phyloP scores from a whole-genome alignment of 768 basidiomycete species.

The Podaxis sp. region DNA sequence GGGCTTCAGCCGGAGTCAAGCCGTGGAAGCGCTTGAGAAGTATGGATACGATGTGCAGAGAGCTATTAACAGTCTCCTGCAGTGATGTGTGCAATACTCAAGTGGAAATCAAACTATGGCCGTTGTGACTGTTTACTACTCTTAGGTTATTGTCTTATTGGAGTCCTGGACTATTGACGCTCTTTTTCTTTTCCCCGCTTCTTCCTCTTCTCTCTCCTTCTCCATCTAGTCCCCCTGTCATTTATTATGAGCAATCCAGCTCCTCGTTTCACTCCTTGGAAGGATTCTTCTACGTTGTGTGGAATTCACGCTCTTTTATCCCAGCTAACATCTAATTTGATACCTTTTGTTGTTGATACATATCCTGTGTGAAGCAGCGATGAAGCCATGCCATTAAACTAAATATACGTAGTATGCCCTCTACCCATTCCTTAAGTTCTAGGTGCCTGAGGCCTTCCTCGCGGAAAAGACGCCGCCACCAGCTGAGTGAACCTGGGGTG shows the following conservation, averaged over 20 bases:
- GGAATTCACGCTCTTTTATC: not conserved
- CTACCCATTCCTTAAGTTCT: too few relatives aligned
- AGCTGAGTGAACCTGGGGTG: too few relatives aligned
- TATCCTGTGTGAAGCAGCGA: not conserved
- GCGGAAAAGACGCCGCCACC: too few relatives aligned
- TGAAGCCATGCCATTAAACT: too few relatives aligned
- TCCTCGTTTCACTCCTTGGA: not conserved
- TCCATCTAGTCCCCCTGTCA: not conserved
- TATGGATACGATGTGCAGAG: constrained; percentile 79
- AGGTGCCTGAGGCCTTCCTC: too few relatives aligned
- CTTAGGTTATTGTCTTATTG: not conserved
- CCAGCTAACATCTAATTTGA: constrained; percentile 11
- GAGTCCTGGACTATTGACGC: constrained; percentile 1
- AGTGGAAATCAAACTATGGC: not conserved
- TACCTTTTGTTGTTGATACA: not conserved
- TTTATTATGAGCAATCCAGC: not conserved
- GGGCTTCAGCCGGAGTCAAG: constrained; percentile 87
- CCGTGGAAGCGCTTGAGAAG: constrained; percentile 81
- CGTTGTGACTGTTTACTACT: not conserved
- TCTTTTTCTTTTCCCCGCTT: constrained; percentile 6
- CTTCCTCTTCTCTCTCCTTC: not conserved
- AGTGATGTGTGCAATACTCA: constrained; percentile 23
- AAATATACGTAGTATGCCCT: too few relatives aligned
- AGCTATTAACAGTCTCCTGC: constrained; percentile 73
- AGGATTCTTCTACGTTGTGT: not conserved